phyloP scores from a whole-genome alignment of 768 basidiomycete species.

The Boletellus ananas region DNA sequence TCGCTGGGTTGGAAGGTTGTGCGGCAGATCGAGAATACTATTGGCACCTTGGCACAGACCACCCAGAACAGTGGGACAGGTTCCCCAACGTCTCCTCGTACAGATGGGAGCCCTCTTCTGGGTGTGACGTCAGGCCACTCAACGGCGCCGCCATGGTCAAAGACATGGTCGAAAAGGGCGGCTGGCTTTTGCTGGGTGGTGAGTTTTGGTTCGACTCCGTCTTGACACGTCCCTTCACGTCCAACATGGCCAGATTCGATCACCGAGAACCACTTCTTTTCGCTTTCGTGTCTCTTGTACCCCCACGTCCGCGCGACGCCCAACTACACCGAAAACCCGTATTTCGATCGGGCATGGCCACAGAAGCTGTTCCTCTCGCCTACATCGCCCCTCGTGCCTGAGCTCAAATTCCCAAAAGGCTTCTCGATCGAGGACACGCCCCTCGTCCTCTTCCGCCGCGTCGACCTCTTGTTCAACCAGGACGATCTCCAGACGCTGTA shows the following conservation, averaged over 20 bases:
- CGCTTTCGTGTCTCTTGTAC: constrained; percentile 60
- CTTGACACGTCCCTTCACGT: not conserved
- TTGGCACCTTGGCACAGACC: constrained; percentile 62
- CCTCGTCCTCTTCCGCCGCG: constrained; percentile 60
- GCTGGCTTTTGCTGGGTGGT: constrained; percentile 68
- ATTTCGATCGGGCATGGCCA: constrained; percentile 62
- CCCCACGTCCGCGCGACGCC: constrained; percentile 67
- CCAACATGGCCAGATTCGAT: constrained; percentile 49
- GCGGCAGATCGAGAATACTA: constrained; percentile 57
- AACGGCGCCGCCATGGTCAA: constrained; percentile 43
- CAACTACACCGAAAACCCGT: constrained; percentile 48
- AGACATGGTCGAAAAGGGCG: constrained; percentile 63
- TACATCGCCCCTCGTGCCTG: constrained; percentile 34
- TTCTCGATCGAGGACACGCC: constrained; percentile 59
- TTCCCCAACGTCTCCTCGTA: constrained; percentile 53
- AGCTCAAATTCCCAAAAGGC: constrained; percentile 43
- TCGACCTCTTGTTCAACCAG: constrained; percentile 54
- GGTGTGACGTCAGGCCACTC: constrained; percentile 43
- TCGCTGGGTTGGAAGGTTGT: constrained; percentile 60
- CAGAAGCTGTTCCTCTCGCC: constrained; percentile 63
- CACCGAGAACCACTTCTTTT: constrained; percentile 72
- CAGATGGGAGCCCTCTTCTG: constrained; percentile 47
- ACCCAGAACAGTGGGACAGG: constrained; percentile 42
- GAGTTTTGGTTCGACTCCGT: constrained; percentile 16
- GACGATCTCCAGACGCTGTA: constrained; percentile 49